Evolutionary conservation across 2,329 filamentous ascomycete species (phyloP).

Genomic region (Mariannaea sp.): DNA sequence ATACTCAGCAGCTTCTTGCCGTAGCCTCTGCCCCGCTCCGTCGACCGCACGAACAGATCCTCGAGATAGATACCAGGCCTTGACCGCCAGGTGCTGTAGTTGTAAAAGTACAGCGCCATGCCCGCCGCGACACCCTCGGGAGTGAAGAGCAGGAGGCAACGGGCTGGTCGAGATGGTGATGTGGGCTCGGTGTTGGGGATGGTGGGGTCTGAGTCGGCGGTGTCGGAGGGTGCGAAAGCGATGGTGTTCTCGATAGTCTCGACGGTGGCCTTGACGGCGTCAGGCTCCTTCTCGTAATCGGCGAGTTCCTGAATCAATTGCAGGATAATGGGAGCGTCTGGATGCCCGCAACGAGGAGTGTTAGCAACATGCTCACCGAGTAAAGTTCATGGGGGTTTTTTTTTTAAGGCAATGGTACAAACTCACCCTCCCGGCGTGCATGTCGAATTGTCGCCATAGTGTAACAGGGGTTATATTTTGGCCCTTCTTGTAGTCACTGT

Average conservation of each 20-base stretch:
- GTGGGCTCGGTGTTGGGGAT: slow-evolving; percentile 59
- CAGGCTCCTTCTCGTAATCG: slow-evolving; percentile 75
- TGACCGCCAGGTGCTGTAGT: slow-evolving; percentile 93
- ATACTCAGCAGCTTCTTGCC: slow-evolving; percentile 75
- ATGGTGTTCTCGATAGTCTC: slow-evolving; percentile 74
- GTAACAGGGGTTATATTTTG: slow-evolving; percentile 6
- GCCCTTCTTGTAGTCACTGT: background rate
- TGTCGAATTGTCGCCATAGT: slow-evolving; percentile 37
- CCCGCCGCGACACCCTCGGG: slow-evolving; percentile 60
- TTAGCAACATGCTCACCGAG: slow-evolving; percentile 6
- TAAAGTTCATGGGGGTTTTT: background rate
- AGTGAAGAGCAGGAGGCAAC: slow-evolving; percentile 71
- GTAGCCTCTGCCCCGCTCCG: slow-evolving; percentile 76
- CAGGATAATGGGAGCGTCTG: slow-evolving; percentile 84
- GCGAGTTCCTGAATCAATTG: slow-evolving; percentile 83
- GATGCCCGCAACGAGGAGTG: slow-evolving; percentile 18
- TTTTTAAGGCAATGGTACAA: too few species aligned
- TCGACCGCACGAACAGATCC: slow-evolving; percentile 81
- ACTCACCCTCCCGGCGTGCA: slow-evolving; percentile 34
- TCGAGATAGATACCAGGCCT: slow-evolving; percentile 89
- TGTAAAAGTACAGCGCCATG: slow-evolving; percentile 93
- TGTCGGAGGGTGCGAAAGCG: slow-evolving; percentile 68
- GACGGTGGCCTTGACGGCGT: slow-evolving; percentile 78
- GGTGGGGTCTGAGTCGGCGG: slow-evolving; percentile 23
- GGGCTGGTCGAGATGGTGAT: slow-evolving; percentile 65